Percentiles rank a stretch among this genome's conserved stretches.
Conservation (phyloP, 805 yeast species). For the Deakozyma indianensis region DNA sequence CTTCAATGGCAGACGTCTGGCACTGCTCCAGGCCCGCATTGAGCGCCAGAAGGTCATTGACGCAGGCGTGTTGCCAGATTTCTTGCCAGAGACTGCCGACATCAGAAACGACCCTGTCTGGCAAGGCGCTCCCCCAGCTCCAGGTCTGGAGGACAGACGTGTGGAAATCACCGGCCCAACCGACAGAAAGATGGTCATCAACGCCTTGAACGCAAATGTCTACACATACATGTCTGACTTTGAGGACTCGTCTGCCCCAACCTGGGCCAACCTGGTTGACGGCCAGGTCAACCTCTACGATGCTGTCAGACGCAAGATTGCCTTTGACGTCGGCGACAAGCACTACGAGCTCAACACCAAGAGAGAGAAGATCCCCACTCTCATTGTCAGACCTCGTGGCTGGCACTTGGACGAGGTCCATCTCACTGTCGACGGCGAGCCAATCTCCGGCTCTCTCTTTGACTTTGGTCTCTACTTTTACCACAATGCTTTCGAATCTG, state of each 20-base stretch:
- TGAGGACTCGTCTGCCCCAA: constrained; percentile 60
- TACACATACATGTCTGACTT: constrained; percentile 68
- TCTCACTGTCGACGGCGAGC: constrained; percentile 51
- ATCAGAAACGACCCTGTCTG: constrained; percentile 54
- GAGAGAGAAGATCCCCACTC: constrained; percentile 30
- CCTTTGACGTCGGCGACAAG: constrained; percentile 23
- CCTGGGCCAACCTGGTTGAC: constrained; percentile 51
- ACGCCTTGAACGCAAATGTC: constrained; percentile 53
- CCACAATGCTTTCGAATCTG: constrained; percentile 49
- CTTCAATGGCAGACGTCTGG: constrained; percentile 41
- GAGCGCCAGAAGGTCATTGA: constrained; percentile 42
- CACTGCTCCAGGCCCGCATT: constrained; percentile 41
- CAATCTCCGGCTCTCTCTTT: constrained; percentile 49
- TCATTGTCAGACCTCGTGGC: constrained; percentile 46
- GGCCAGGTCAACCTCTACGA: constrained; percentile 62
- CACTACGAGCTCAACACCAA: constrained; percentile 38
- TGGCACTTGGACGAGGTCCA: constrained; percentile 64
- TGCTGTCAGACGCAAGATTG: constrained; percentile 45
- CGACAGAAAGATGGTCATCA: constrained; percentile 62
- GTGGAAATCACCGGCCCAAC: constrained; percentile 69
- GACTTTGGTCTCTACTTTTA: constrained; percentile 59
- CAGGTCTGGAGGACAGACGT: constrained; percentile 55
- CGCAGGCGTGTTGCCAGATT: constrained; percentile 51
- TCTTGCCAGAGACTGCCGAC: constrained; percentile 47
- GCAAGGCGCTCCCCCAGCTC: constrained; percentile 59